Evolutionary conservation across 495 filamentous ascomycete genomes (phyloP), one percentile per base, ranked within the genome.

Genomic region (Aspergillus cristatus): DNA sequence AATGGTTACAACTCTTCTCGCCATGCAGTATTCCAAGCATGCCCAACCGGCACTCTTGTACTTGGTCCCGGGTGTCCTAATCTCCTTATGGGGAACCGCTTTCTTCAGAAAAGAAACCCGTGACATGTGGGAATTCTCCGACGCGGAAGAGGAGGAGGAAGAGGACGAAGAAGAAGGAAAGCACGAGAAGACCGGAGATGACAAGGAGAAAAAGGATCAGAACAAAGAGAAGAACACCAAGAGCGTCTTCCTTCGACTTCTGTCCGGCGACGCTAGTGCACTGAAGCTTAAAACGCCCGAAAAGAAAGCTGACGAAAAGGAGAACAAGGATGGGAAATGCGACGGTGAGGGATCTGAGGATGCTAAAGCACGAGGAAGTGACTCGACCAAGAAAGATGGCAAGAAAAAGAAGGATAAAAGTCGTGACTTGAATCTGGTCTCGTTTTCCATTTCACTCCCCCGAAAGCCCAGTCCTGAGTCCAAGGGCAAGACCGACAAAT

Each of bases 11-110:
- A 96, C 90, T 1, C 54, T 96, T 18, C 62, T 68, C 1, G 81
- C 87, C 24, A 84, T 97, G 68, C 70, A 88, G 22, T 62, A 82
- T 14, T 89, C 71, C 40, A 69, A 79, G 24, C 86, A 91, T 44
- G 84, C 83, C 7, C 91, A 98, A 47, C 91, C 91, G 1, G 91
- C 91, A 8, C 70, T 98, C 28, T 64, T 98, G 6, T 98, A 98
- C 50, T 76, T 98, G 11, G 93, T 97, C 2, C 91, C 91, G 0
- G 78, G 84, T 1, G 88, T 96, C 3, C 54, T 95, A 8, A 65
- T 68, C 8, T 69, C 78, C 1, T 47, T 94, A 7, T 95, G 86
- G 86, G 59, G 76, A n/a, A 89, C 82, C n/a, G 91, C 81, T 4
- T 41, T 79, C 1, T 42, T 72, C 8, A 75, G 78, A 28, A 79